Base-by-base conservation (phyloP, 2,329 filamentous ascomycete species). In the Phialophora chinensis region DNA sequence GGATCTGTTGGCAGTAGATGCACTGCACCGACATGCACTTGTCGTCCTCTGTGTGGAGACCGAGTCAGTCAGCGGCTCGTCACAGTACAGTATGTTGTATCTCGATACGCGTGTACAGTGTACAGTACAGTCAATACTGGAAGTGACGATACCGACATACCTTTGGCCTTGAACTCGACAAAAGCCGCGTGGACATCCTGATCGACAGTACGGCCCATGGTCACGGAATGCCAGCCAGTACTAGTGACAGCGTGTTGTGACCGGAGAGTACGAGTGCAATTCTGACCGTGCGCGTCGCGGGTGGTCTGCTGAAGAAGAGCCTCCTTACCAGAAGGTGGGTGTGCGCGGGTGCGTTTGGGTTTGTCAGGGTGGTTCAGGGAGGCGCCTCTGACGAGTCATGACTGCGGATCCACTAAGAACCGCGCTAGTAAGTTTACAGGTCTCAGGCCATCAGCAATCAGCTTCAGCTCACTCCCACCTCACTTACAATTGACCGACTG, bases 111-210 rank as follows among this genome's bases (percentile, higher is more conserved):
- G 59, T 69, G 63, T 60, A 70, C 69, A 68, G 70, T 71, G 69
- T 66, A 64, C 50, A 60, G 65, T 62, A 66, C 66, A 66, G 77
- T 78, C 75, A 78, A 78, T 77, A 75, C 77, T 71, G 72, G 50
- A 67, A 70, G 69, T 69, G 73, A 73, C 70, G 72, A 71, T 73
- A 72, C 65, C 69, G 72, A 73, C 76, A 77, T 68, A 72, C 71
- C 81, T 78, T 83, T 83, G 77, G 82, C 82, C 75, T 82, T 80
- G 75, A 83, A 83, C 76, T 84, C 82, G 75, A 84, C 81, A 74
- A 83, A 83, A 69, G 82, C 82, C 70, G 81, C 80, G 76, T 84
- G 82, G 68, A 84, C 82, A 72, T 83, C 82, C 74, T 82, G 81
- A 76, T 84, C 82, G 73, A 83, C 80, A 52, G 81, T 83, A 65